phyloP scores from a whole-genome alignment of 768 basidiomycete genomes.

The Boletus speciosus region DNA sequence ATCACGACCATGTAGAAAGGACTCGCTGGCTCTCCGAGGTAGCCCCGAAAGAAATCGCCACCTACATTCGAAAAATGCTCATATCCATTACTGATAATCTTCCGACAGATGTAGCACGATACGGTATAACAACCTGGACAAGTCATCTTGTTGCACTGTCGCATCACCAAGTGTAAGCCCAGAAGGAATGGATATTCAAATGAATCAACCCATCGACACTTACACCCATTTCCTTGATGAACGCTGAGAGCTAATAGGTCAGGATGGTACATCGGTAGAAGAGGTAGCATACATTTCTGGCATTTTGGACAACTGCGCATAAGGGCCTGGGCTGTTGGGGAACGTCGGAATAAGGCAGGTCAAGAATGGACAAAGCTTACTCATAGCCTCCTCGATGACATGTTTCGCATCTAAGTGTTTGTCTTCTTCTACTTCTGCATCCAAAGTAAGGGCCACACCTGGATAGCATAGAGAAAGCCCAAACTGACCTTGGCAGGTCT shows the following conservation, averaged over 20 bases:
- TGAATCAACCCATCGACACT: slow-evolving; percentile 22
- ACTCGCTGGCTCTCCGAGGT: neutral
- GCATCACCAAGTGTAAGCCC: neutral
- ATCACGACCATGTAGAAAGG: neutral
- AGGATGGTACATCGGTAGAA: neutral
- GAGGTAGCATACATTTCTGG: slow-evolving; percentile 54
- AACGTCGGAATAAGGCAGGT: slow-evolving; percentile 1
- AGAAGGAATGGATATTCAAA: neutral
- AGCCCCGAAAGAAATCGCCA: neutral
- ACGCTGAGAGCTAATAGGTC: slow-evolving; percentile 43
- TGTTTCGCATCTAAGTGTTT: slow-evolving; percentile 72
- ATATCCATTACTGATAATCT: slow-evolving; percentile 63
- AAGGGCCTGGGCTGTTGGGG: slow-evolving; percentile 60
- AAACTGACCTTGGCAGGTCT: slow-evolving; percentile 65
- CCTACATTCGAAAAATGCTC: slow-evolving; percentile 66
- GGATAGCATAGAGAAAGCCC: neutral
- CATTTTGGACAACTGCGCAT: slow-evolving; percentile 90
- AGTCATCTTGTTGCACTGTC: slow-evolving; percentile 89
- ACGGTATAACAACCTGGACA: slow-evolving; percentile 69
- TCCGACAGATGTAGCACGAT: slow-evolving; percentile 83
- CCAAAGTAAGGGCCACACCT: neutral
- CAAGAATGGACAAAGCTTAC: slow-evolving; percentile 37
- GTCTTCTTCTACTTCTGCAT: slow-evolving; percentile 70
- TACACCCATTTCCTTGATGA: slow-evolving; percentile 78
- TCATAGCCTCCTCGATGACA: slow-evolving; percentile 91